Percentiles rank a stretch among this genome's conserved stretches.
Evolutionary conservation across 2,329 filamentous ascomycete genomes (phyloP).

Genomic region (Aspergillus aculeatus): DNA sequence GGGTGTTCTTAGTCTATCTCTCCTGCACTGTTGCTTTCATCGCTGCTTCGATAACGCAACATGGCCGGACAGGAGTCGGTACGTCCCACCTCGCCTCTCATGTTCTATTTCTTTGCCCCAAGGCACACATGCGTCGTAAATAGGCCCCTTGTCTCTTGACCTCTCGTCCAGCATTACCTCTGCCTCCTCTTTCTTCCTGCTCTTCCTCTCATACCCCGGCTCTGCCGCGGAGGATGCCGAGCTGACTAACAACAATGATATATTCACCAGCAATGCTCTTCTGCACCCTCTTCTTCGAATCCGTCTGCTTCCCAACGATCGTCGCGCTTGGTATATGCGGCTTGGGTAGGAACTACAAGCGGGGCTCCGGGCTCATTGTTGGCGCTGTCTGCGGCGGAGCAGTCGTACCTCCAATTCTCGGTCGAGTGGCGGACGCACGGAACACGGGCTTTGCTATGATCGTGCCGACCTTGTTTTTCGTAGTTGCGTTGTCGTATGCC

Average conservation of each 20-base stretch:
- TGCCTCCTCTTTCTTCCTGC: not conserved
- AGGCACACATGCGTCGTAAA: no score
- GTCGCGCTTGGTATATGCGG: slow-evolving; percentile 76
- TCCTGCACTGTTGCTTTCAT: slow-evolving; percentile 61
- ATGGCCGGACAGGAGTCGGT: slow-evolving; percentile 49
- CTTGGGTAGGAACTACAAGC: slow-evolving; percentile 73
- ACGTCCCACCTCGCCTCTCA: slow-evolving; percentile 1
- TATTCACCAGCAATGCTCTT: slow-evolving; percentile 53
- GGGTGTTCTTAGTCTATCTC: slow-evolving; percentile 69
- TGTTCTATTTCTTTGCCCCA: not conserved
- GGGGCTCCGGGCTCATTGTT: slow-evolving; percentile 71
- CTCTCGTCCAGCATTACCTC: not conserved
- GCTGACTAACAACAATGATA: not conserved
- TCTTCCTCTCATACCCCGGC: not conserved
- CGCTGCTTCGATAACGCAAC: slow-evolving; percentile 50
- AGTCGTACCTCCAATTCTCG: slow-evolving; percentile 69
- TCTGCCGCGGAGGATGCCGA: no score
- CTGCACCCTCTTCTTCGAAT: slow-evolving; percentile 76
- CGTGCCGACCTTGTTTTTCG: slow-evolving; percentile 63
- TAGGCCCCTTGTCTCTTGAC: not conserved
- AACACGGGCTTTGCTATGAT: slow-evolving; percentile 65
- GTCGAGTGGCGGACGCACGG: slow-evolving; percentile 64
- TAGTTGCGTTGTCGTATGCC: slow-evolving; percentile 57
- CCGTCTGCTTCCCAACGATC: slow-evolving; percentile 78
- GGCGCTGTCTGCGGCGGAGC: slow-evolving; percentile 72